Evolutionary conservation across 345 rosid species (phyloP), one percentile per base, ranked within the genome.

Genomic region (Populus pruinosa): DNA sequence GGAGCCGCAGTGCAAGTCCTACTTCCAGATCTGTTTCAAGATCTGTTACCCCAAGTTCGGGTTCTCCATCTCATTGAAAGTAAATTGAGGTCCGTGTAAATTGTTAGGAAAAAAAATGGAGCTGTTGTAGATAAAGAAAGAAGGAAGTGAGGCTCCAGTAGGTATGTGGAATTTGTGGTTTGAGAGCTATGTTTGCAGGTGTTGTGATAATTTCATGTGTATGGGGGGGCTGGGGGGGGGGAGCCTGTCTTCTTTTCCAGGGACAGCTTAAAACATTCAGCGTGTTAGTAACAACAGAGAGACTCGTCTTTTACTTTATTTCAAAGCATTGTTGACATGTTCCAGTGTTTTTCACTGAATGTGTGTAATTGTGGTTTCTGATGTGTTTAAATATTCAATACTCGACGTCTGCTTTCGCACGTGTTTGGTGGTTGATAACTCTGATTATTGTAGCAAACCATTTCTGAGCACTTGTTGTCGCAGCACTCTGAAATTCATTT

Each of bases 21-120:
- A 86, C 87, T 27, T 87, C 94, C 11, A 86, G 94, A 76, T 91
- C 89, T 13, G 77, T 88, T 71, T 88, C 94, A 3, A 84, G 98
- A 82, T 89, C 94, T 25, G 85, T 70, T n/a, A 87, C 85, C 73
- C 91, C 93, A 2, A 74, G 79, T 44, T 88, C 91, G 13, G 36
- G 73, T 18, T 83, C 89, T 31, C 77, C 81, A 7, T 84, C 83
- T 25, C 50, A 69, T 4, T 86, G 73, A 81, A 55, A 55, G 66
- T 36, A 55, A 21, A 21, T 55, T 55, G 61, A 55, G 11, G 10
- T n/a, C 8, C 23, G 59, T 50, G 10, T 2, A 50, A 7, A 50
- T 20, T 2, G 2, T 6, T 10, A 41, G 13, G 44, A 41, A 10
- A 12, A 41, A 41, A 41, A 10, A 41, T 10, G 44, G 11, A 43